Evolutionary conservation across 2,329 filamentous ascomycete genomes (phyloP), one percentile per base, ranked within the genome.

Genomic region (Monosporascus sp.): DNA sequence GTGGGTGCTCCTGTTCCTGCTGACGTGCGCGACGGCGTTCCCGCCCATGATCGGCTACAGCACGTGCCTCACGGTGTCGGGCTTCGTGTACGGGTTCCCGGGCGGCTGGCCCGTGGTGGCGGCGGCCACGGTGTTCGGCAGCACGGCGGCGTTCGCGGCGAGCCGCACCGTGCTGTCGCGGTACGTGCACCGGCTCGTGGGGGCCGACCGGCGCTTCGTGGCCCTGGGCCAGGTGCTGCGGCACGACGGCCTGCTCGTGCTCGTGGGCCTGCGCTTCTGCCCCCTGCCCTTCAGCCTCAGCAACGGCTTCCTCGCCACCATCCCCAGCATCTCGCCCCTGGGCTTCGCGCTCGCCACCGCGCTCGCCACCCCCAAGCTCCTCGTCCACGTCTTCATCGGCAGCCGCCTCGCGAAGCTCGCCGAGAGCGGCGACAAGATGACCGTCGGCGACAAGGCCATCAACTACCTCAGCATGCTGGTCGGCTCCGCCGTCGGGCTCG

Each of bases 331-430:
- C 37, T 81, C 86, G 24, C 88, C 89, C 41, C 69, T 80, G 55
- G 82, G 82, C 47, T 97, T 95, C 73, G 86, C 86, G 35, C 69
- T 91, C 46, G 93, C 94, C 6, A 97, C 93, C 0, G 86, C 89
- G 3, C 74, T 93, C 17, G 86, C 91, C 11, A 83, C 79, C 15
- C 94, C 94, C 7, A 99, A 97, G 66, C 78, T 99, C 18, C 78
- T 97, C 55, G 85, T 99, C 49, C 90, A 96, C 67, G 84, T 96
- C 62, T 99, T 97, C 73, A 91, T 99, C 64, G 94, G 94, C 56
- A 86, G 83, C 65, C 82, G 91, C 52, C 77, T 99, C 17, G 91
- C 90, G 45, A 78, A 86, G 50, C 83, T 99, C 37, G 90, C 89
- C n/a, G 89, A 96, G 63, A 81, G 84, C 53, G 88, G 87, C 58